Base-by-base conservation (phyloP, 2,329 filamentous ascomycete species). In the Clarireedia paspali region DNA sequence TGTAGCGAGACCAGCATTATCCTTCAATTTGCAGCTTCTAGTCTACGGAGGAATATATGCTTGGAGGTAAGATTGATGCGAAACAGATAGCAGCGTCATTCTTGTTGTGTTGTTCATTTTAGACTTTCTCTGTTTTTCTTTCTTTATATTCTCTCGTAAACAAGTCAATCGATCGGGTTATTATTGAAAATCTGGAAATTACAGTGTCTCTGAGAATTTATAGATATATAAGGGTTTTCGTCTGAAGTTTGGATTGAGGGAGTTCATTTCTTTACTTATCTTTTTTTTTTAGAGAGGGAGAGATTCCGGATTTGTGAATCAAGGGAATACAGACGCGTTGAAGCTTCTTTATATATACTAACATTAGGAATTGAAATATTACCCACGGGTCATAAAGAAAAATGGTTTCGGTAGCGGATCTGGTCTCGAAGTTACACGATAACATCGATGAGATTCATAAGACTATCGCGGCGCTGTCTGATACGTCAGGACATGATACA, bases 381-480 rank as follows among this genome's bases (percentile, higher is more conserved):
- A 20, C 40, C 24, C 20, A 23, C 46, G 42, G 27, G 38, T 17
- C 7, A 2, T 17, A 55, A 34, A 7, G 44, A 23, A 55, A 38
- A 10, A 55, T 55, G 53, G 24, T 34, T 34, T 50, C 47, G 27
- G 62, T 67, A 5, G 59, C 57, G 23, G 62, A 64, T 38, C 50
- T 68, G 36, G 62, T 66, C 23, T 47, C 47, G 20, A 56, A 62
- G n/a, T 56, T 68, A n/a, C 66, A 66, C 47, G 46, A 50, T 6
- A 68, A 66, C 46, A 65, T 68, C 48, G 64, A 66, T 52, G 52
- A 50, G 26, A 67, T 68, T 7, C 61, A 66, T 39, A 46, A 60
- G 20, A 60, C 57, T 9, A 53, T 67, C 9, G 50, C 60, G 46
- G 53, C 57, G 6, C 58, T 67, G 9, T 62, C 60, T 6, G 61